Evolutionary conservation across 306 rosid species (phyloP).

Genomic region (Begonia loranthoides): DNA sequence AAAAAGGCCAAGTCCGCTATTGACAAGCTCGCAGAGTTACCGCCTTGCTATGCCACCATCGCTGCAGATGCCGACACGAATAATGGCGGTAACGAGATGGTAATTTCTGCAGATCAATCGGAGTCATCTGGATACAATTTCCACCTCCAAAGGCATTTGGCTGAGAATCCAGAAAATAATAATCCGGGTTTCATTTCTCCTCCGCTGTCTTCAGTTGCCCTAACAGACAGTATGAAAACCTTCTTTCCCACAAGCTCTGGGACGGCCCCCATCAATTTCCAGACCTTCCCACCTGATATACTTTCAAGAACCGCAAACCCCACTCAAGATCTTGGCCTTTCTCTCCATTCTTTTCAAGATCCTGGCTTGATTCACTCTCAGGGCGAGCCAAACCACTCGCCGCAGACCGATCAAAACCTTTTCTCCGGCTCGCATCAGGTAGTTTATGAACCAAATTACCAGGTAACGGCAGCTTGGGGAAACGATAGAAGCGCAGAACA

Average conservation of each 20-base stretch:
- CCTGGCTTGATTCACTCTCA: slow-evolving; percentile 20
- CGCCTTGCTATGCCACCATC: no score
- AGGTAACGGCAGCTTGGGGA: slow-evolving; percentile 40
- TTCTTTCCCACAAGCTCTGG: slow-evolving; percentile 56
- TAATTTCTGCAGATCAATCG: slow-evolving; percentile 29
- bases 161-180: slow-evolving; percentile 15
- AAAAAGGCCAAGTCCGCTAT: slow-evolving; percentile 57
- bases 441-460: slow-evolving; percentile 36
- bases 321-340: slow-evolving; percentile 51
- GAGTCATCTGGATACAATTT: slow-evolving; percentile 61
- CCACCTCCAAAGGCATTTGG: slow-evolving; percentile 31
- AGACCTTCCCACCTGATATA: slow-evolving; percentile 31
- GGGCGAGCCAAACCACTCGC: slow-evolving; percentile 1
- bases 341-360: slow-evolving; percentile 57
- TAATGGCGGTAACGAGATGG: slow-evolving; percentile 32
- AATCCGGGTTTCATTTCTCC: slow-evolving; percentile 29
- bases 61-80: no score
- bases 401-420: no score
- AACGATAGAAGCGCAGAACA: slow-evolving; percentile 16
- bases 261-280: slow-evolving; percentile 40
- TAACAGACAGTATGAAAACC: slow-evolving; percentile 30
- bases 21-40: slow-evolving; percentile 59
- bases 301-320: slow-evolving; percentile 30
- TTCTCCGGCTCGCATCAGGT: no score
- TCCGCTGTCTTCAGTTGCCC: slow-evolving; percentile 24